Base-by-base conservation (phyloP, 768 basidiomycete species). In the Leccinum broughii region DNA sequence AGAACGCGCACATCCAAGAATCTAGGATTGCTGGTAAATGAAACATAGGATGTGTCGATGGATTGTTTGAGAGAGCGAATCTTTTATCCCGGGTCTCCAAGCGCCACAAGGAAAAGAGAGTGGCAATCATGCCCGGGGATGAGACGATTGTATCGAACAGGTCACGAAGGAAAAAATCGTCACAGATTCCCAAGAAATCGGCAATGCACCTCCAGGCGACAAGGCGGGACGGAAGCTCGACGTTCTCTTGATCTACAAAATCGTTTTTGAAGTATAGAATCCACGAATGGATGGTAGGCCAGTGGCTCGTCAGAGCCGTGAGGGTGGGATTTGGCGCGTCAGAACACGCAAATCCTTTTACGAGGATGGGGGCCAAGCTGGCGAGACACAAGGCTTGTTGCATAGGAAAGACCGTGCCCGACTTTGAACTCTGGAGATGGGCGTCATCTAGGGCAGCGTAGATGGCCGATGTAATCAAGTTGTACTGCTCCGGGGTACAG, bases 71-170 rank as follows among this genome's bases (percentile, higher is more conserved):
- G 8, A 37, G 46, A 54, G 58, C 59, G 50, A 72, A 74, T 39
- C 62, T 58, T 35, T 22, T 35, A 22, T 71, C 67, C 28, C 55
- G 54, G n/a, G 54, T 55, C 54, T 71, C 72, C 54, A 72, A 17
- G 28, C 54, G 64, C 72, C 73, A 74, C 34, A 72, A 15, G n/a
- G 70, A 62, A 51, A 74, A 64, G 11, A 74, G 49, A 22, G 64
- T 62, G 51, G 64, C 6, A 8, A 64, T 14, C 49, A 71, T 62
- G 15, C 59, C 69, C 1, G 63, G 63, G 34, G 66, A 67, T 8
- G 56, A 26, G 13, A 66, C 54, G 32, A 72, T 50, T 17, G 39
- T 22, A 26, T 67, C 58, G n/a, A 71, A 66, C 61, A 59, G 32
- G 28, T 69, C 53, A 37, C 30, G 49, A 20, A 72, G 67, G 54